A percentile compares a stretch with the other conserved stretches of the same genome.
Evolutionary conservation across 2,329 filamentous ascomycete species (phyloP).

Genomic region (Tolypocladium amazonense): DNA sequence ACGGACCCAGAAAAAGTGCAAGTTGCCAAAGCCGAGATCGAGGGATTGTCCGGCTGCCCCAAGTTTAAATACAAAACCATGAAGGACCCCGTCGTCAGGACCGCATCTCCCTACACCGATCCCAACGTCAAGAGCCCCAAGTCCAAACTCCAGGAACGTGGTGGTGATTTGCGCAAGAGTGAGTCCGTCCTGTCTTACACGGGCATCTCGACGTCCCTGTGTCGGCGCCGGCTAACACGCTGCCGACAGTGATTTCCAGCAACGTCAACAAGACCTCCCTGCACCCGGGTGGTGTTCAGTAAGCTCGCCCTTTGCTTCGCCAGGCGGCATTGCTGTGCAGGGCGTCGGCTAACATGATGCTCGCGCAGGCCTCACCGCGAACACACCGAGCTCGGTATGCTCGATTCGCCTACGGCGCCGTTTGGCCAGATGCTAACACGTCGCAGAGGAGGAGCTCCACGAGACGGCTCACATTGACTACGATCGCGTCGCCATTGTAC

Average conservation of each 20-base stretch:
- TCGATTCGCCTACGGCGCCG: too few relatives aligned
- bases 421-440: constrained; percentile 10
- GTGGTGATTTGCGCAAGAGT: constrained; percentile 31
- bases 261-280: constrained; percentile 85
- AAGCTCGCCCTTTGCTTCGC: constrained; percentile 31
- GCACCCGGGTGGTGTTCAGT: constrained; percentile 85
- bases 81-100: constrained; percentile 28
- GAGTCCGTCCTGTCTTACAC: constrained; percentile 11
- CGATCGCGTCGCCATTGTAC: constrained; percentile 92
- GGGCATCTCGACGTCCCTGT: background rate
- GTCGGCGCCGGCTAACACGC: background rate
- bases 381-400: constrained; percentile 78
- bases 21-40: constrained; percentile 5
- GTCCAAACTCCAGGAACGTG: constrained; percentile 24
- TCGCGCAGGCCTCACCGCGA: constrained; percentile 60
- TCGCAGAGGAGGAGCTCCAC: constrained; percentile 81
- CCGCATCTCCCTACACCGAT: constrained; percentile 26
- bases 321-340: background rate
- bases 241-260: constrained; percentile 38
- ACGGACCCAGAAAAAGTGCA: background rate
- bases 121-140: constrained; percentile 27
- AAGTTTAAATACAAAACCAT: constrained; percentile 27
- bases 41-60: constrained; percentile 1
- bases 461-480: constrained; percentile 99
- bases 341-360: constrained; percentile 13